Percentiles rank a stretch among this genome's conserved stretches.
phyloP scores from a whole-genome alignment of 2,329 filamentous ascomycete species.

The Diplodia seriata region DNA sequence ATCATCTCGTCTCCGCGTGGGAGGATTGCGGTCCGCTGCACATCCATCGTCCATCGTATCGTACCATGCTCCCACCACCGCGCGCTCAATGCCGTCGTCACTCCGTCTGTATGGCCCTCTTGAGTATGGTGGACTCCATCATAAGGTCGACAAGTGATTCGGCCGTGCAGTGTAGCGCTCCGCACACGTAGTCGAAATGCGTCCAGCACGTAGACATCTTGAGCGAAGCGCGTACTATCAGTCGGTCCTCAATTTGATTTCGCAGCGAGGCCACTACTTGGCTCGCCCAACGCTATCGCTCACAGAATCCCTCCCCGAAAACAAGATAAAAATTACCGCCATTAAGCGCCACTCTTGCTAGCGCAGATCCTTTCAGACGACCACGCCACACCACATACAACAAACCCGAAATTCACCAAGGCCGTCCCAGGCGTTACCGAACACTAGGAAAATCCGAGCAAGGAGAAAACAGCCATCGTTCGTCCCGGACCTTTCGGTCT shows the following conservation, averaged over 20 bases:
- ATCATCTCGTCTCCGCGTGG: constrained; percentile 20
- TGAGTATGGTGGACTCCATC: too few relatives aligned
- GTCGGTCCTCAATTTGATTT: background rate
- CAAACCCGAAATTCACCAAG: background rate
- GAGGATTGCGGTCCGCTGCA: constrained; percentile 13
- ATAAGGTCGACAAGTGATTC: too few relatives aligned
- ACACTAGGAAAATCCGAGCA: background rate
- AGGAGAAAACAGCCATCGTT: background rate
- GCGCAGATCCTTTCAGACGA: background rate
- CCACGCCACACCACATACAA: background rate
- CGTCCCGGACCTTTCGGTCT: background rate
- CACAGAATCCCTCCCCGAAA: constrained; percentile 16
- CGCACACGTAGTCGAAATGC: too few relatives aligned
- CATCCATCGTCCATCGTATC: constrained; percentile 6
- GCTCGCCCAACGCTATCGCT: background rate
- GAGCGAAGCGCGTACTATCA: background rate
- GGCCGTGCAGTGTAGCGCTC: too few relatives aligned
- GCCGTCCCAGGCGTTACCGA: background rate
- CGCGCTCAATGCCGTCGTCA: constrained; percentile 11
- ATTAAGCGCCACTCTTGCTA: constrained; percentile 6
- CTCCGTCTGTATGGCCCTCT: background rate
- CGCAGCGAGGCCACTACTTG: background rate
- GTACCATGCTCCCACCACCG: constrained; percentile 12
- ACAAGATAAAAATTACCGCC: constrained; percentile 12
- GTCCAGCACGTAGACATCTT: too few relatives aligned